Conservation (phyloP, 2,329 filamentous ascomycete genomes). For the Mariannaea sp. region DNA sequence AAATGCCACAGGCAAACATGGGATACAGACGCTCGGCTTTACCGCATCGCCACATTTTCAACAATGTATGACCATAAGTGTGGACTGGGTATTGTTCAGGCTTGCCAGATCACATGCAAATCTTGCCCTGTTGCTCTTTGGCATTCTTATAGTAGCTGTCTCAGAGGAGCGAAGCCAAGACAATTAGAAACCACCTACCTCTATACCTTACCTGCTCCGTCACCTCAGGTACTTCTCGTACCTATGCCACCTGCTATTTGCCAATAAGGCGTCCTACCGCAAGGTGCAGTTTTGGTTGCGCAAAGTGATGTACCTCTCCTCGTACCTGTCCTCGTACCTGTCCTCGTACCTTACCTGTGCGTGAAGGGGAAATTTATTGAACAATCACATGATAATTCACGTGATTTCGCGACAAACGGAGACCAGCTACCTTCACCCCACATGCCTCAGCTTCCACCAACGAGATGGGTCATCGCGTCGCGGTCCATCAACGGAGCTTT, state of each 20-base stretch:
- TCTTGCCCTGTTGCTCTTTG: too few species aligned
- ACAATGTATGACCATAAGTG: not conserved
- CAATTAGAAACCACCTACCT: too few species aligned
- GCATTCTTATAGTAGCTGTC: too few species aligned
- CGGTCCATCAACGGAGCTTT: slow-evolving; percentile 10
- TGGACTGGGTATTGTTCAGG: not conserved
- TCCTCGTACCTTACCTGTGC: slow-evolving; percentile 6
- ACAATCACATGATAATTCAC: slow-evolving; percentile 32
- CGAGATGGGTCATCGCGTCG: slow-evolving; percentile 31
- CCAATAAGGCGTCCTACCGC: too few species aligned
- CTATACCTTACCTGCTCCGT: too few species aligned
- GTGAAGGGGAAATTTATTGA: not conserved
- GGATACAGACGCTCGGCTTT: not conserved
- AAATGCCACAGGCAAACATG: not conserved
- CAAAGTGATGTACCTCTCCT: too few species aligned
- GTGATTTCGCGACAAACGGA: slow-evolving; percentile 33
- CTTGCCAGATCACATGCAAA: not conserved
- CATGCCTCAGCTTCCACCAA: not conserved
- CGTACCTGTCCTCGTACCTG: too few species aligned
- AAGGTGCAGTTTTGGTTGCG: too few species aligned
- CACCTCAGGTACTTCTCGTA: too few species aligned
- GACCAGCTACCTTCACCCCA: slow-evolving; percentile 12
- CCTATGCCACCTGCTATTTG: too few species aligned
- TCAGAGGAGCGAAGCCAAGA: too few species aligned
- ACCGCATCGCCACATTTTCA: not conserved